These are phyloP conservation scores for Phytopythium vexans DNA, from an alignment of 352 stramenopile genomes.

Conservation along the genomic window DNA sequence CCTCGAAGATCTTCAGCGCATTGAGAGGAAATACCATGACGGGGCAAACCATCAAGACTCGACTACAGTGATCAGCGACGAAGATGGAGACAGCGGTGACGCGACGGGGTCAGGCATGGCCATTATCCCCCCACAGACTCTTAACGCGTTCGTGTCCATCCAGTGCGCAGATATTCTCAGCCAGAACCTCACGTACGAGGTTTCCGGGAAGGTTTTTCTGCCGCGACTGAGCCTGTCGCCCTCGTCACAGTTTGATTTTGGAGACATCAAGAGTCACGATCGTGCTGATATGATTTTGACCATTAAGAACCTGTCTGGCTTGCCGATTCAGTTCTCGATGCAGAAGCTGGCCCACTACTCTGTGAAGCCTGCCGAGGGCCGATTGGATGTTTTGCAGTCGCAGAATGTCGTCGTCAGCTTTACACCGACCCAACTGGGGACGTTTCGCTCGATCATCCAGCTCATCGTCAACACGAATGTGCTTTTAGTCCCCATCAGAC, in stretches of 20 bases:
- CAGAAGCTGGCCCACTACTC: slow-evolving; percentile 77
- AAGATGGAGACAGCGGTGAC: neutral
- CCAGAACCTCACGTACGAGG: slow-evolving; percentile 77
- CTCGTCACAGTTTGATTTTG: slow-evolving; percentile 67
- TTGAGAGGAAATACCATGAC: slow-evolving; percentile 16
- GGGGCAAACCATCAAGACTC: neutral
- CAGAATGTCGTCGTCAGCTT: slow-evolving; percentile 91
- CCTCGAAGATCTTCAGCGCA: slow-evolving; percentile 16
- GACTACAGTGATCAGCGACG: neutral
- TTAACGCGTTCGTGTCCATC: slow-evolving; percentile 75
- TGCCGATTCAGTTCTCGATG: slow-evolving; percentile 67
- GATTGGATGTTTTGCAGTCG: slow-evolving; percentile 82
- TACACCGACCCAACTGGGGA: slow-evolving; percentile 80
- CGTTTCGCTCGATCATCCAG: slow-evolving; percentile 47
- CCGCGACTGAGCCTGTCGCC: slow-evolving; percentile 49
- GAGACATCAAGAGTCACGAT: slow-evolving; percentile 73
- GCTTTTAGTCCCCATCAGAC: slow-evolving; percentile 47
- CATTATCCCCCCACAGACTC: slow-evolving; percentile 7
- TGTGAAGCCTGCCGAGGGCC: slow-evolving; percentile 51
- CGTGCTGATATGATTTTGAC: slow-evolving; percentile 81
- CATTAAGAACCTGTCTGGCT: slow-evolving; percentile 74
- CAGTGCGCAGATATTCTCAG: slow-evolving; percentile 58
- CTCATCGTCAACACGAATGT: slow-evolving; percentile 50
- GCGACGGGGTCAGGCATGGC: too few relatives aligned
- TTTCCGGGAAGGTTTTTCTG: slow-evolving; percentile 54